These are phyloP conservation scores for Phylloporus sp. DNA, from an alignment of 768 basidiomycete genomes.

Conservation along the genomic window DNA sequence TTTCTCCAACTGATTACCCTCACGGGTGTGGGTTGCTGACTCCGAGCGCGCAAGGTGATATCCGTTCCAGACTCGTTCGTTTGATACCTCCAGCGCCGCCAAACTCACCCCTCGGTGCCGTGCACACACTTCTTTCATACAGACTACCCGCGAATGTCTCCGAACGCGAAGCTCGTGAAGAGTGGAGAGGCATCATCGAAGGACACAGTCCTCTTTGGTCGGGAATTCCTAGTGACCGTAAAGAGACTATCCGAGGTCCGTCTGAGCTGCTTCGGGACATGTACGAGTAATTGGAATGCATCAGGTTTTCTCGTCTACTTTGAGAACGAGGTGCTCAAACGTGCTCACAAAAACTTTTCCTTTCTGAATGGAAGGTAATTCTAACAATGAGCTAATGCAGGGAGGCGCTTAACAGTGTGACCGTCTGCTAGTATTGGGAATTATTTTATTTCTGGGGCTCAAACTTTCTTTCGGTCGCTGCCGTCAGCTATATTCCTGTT, in stretches of 20 bases:
- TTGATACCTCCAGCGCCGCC: constrained; percentile 68
- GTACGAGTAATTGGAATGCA: background rate
- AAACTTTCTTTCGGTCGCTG: constrained; percentile 86
- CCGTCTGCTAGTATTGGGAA: constrained; percentile 66
- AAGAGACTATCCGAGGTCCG: constrained; percentile 85
- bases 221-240: constrained; percentile 84
- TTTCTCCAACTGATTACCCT: constrained; percentile 12
- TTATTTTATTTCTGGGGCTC: constrained; percentile 86
- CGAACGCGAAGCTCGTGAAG: constrained; percentile 76
- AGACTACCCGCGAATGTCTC: constrained; percentile 67
- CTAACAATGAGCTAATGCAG: background rate
- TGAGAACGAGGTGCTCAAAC: constrained; percentile 79
- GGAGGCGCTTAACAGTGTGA: background rate
- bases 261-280: background rate
- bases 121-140: constrained; percentile 74
- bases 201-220: constrained; percentile 77
- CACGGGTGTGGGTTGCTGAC: constrained; percentile 6
- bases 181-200: constrained; percentile 92
- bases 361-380: constrained; percentile 83
- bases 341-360: constrained; percentile 92
- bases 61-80: constrained; percentile 84
- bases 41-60: constrained; percentile 55
- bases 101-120: constrained; percentile 64
- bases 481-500: constrained; percentile 94
- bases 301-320: constrained; percentile 91